phyloP scores from a whole-genome alignment of 192 early-diverging fungal species.

The Backusella psychrophila region DNA sequence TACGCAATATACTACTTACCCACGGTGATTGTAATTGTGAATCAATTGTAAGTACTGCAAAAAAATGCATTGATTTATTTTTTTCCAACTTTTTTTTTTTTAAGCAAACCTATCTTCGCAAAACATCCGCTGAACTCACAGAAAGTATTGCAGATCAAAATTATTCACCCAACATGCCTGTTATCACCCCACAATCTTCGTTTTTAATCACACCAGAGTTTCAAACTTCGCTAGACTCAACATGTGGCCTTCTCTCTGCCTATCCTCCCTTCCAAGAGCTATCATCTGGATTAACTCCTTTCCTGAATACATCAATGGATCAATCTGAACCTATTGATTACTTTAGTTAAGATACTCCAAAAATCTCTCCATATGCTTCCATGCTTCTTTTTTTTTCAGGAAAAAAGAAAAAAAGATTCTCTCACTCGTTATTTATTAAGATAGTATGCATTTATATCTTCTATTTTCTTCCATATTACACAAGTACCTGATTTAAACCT shows the following conservation, averaged over 20 bases:
- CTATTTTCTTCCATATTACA: constrained; percentile 1
- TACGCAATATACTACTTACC: constrained; percentile 28
- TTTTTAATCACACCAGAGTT: background rate
- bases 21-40: constrained; percentile 29
- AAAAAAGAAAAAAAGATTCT: background rate
- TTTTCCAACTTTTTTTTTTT: background rate
- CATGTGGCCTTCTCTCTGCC: background rate
- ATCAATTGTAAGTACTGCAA: constrained; percentile 7
- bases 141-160: background rate
- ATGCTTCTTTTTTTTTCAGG: background rate
- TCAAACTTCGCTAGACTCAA: background rate
- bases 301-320: background rate
- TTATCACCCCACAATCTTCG: background rate
- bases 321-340: background rate
- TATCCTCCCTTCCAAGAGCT: background rate
- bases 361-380: background rate
- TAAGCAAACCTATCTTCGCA: constrained; percentile 11
- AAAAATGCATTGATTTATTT: background rate
- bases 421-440: background rate
- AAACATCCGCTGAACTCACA: constrained; percentile 10
- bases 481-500: constrained; percentile 3
- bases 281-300: constrained; percentile 12
- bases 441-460: background rate
- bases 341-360: background rate
- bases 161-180: background rate